A percentile compares a stretch with the other conserved stretches of the same genome.
Evolutionary conservation across 345 rosid species (phyloP).

Genomic region (Populus nigra): DNA sequence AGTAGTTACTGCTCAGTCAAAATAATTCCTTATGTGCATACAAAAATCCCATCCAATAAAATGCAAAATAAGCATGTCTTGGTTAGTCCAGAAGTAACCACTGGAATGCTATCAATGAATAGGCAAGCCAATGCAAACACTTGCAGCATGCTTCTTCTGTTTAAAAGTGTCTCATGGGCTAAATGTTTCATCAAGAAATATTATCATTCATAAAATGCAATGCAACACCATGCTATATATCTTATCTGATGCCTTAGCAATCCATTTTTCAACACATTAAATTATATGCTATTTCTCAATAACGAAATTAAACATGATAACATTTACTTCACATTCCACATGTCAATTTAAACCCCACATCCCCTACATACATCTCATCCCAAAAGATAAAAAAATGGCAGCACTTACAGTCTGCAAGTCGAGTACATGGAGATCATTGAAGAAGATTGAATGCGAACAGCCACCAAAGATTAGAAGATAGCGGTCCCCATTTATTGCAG

Average conservation of each 20-base stretch:
- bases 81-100: background rate
- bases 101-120: background rate
- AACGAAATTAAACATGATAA: background rate
- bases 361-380: background rate
- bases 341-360: background rate
- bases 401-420: conserved; percentile 81
- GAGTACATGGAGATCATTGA: conserved; percentile 83
- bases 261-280: background rate
- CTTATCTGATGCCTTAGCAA: background rate
- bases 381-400: background rate
- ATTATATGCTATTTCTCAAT: background rate
- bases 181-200: background rate
- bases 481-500: conserved; percentile 65
- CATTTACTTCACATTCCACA: background rate
- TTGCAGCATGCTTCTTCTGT: background rate
- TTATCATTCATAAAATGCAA: background rate
- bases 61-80: background rate
- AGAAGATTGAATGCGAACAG: conserved; percentile 92
- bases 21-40: background rate
- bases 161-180: background rate
- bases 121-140: background rate
- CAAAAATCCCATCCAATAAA: background rate
- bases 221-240: background rate
- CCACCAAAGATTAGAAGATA: conserved; percentile 94
- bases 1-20: background rate